Evolutionary conservation across 1,139 yeast genomes (phyloP).

Genomic region (Lodderomyces theae): DNA sequence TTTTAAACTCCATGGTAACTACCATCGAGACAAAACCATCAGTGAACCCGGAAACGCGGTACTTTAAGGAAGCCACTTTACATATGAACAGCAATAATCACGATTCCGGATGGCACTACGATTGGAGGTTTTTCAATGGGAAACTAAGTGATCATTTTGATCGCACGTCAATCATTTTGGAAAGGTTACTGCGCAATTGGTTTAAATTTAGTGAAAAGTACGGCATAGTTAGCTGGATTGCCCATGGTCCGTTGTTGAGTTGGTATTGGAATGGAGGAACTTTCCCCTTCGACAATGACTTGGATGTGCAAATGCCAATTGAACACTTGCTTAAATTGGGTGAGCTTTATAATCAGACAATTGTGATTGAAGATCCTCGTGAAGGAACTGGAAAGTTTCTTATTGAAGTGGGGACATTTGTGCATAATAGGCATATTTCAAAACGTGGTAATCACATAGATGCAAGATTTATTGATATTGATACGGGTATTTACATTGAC

Average conservation of each 20-base stretch:
- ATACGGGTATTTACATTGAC: constrained; percentile 57
- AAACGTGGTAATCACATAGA: constrained; percentile 53
- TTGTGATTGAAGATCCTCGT: constrained; percentile 46
- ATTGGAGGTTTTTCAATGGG: constrained; percentile 26
- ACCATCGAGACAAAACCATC: constrained; percentile 2
- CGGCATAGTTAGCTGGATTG: constrained; percentile 52
- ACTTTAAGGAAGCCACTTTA: constrained; percentile 23
- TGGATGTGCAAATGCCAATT: constrained; percentile 55
- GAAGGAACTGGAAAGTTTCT: constrained; percentile 46
- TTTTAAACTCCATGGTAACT: constrained; percentile 8
- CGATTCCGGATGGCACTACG: constrained; percentile 23
- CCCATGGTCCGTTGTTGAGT: constrained; percentile 58
- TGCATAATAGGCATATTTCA: constrained; percentile 31
- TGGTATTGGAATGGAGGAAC: constrained; percentile 61
- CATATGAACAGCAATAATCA: constrained; percentile 8
- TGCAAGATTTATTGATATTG: constrained; percentile 57
- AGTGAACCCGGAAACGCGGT: constrained; percentile 18
- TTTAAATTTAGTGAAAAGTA: constrained; percentile 42
- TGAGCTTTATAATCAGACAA: constrained; percentile 42
- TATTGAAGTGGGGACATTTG: constrained; percentile 50
- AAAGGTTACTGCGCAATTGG: constrained; percentile 52
- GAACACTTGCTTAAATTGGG: constrained; percentile 40
- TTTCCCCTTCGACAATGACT: constrained; percentile 63
- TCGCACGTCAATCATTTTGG: constrained; percentile 20
- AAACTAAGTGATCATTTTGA: constrained; percentile 29